Percentiles rank a stretch among this genome's conserved stretches.
Conservation (phyloP, 345 rosid genomes). For the Citrus trifoliata region DNA sequence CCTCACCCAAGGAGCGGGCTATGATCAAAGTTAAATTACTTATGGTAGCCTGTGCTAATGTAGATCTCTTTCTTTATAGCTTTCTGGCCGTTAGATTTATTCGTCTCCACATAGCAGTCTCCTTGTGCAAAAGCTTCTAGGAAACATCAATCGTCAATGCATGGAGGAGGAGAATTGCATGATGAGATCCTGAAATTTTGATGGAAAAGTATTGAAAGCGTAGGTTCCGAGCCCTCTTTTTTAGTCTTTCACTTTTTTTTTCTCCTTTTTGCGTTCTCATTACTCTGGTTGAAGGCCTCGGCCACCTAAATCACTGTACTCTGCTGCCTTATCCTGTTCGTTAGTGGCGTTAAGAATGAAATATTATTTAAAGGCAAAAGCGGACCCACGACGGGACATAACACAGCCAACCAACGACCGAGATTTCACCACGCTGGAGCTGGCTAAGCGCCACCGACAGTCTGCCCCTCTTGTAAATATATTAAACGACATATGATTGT, state of each 20-base stretch:
- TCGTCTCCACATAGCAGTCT: neutral
- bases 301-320: neutral
- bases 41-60: no score
- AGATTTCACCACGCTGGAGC: neutral
- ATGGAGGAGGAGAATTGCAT: neutral
- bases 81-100: no score
- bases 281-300: no score
- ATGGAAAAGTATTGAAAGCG: neutral
- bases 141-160: neutral
- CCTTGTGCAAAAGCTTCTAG: neutral
- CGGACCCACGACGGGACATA: no score
- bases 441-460: neutral
- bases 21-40: no score
- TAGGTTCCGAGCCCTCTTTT: neutral
- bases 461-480: neutral
- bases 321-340: neutral
- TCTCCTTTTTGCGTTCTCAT: no score
- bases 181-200: neutral
- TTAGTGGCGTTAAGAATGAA: neutral
- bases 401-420: neutral
- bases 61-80: no score
- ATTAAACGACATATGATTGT: neutral
- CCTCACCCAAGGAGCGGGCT: no score
- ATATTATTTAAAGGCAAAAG: no score
- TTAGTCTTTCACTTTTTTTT: neutral